phyloP scores from a whole-genome alignment of 2,329 filamentous ascomycete species.

The Penicillium freii region DNA sequence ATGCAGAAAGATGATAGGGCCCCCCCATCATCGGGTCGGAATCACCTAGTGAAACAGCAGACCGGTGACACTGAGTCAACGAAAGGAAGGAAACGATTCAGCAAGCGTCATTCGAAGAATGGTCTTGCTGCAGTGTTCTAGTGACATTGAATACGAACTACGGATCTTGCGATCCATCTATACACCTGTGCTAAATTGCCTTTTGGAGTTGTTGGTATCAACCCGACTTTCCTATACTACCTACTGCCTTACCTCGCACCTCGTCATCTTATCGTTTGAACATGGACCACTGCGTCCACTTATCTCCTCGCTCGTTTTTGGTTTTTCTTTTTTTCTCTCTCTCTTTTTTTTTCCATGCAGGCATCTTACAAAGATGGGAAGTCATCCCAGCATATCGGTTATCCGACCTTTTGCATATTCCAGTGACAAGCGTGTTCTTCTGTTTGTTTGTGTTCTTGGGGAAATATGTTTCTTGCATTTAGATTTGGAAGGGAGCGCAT shows the following conservation, averaged over 20 bases:
- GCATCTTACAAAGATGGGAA: slow-evolving; percentile 10
- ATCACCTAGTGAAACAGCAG: slow-evolving; percentile 44
- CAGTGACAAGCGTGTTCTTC: slow-evolving; percentile 24
- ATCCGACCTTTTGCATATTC: slow-evolving; percentile 26
- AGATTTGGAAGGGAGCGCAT: slow-evolving; percentile 26
- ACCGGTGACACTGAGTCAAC: slow-evolving; percentile 52
- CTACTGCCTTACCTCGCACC: neutral
- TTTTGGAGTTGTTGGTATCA: neutral
- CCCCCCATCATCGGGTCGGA: slow-evolving; percentile 43
- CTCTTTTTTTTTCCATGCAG: slow-evolving; percentile 5
- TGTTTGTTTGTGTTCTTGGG: slow-evolving; percentile 16
- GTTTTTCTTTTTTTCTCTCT: neutral
- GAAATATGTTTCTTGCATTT: slow-evolving; percentile 26
- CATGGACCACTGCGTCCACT: neutral
- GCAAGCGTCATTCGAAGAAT: slow-evolving; percentile 89
- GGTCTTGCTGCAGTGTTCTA: slow-evolving; percentile 87
- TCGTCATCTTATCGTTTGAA: neutral
- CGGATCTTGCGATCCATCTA: neutral
- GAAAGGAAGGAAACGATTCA: slow-evolving; percentile 68
- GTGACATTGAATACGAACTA: slow-evolving; percentile 10
- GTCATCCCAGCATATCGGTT: slow-evolving; percentile 21
- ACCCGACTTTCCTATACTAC: neutral
- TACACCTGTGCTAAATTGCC: neutral
- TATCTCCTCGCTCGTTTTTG: neutral
- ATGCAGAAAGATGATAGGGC: slow-evolving; percentile 34